Evolutionary conservation across 2,329 filamentous ascomycete species (phyloP), one percentile per base, ranked within the genome.

Genomic region (Fusarium duplospermum): DNA sequence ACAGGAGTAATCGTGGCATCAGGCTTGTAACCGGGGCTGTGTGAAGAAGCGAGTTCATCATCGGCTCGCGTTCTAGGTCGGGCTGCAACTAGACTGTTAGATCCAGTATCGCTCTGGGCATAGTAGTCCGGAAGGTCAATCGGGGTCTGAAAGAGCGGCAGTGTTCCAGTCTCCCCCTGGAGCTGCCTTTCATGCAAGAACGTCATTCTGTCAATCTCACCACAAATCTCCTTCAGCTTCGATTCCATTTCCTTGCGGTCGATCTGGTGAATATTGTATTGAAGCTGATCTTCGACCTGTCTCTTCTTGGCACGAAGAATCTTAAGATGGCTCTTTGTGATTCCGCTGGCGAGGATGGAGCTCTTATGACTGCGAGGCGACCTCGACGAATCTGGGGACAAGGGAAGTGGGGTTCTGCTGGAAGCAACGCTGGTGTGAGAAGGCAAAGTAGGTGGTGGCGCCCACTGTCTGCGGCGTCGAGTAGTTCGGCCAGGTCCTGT

Each of bases 261-360:
- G 70, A 91, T 89, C 73, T 91, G 89, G 71, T 91, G 89, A 72
- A 86, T 87, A 77, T 92, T 91, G 82, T 89, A 90, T 62, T 87
- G 85, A 52, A 92, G 80, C 73, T 92, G 89, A 68, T 89, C 87
- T 71, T 91, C 87, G 45, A 88, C 83, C 66, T 87, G 87, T 75
- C 87, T 89, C 68, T 92, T 83, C n/a, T 86, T 85, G n/a, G 78
- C 76, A 45, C 85, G 85, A 63, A 92, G 84, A 47, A 82, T 81
- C 24, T 87, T 84, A 59, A 91, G 86, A 73, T 91, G 89, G 73
- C 87, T 89, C 77, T 83, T 88, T 9, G 88, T 91, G 73, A 91
- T 89, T n/a, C 89, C 87, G 74, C 89, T 91, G 5, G 86, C 87
- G 24, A 86, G 86, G 70, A 91, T 91, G 18, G 47, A 29, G 47